Conservation (phyloP, 345 rosid genomes). For the Populus nigra region DNA sequence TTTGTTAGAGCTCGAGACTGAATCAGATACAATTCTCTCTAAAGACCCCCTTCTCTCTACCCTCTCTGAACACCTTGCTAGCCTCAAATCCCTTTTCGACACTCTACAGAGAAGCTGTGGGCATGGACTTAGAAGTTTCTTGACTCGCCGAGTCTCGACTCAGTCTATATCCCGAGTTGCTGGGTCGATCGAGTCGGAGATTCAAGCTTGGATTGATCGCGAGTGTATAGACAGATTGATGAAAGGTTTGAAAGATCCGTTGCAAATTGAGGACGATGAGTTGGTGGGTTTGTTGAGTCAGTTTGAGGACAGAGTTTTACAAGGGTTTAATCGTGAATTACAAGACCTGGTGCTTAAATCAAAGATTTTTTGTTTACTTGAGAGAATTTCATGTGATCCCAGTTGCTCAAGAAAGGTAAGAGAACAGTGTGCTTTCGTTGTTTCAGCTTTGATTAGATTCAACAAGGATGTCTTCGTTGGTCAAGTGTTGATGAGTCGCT, state of each 20-base stretch:
- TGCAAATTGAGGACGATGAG: conserved; percentile 33
- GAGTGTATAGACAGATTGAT: conserved; percentile 50
- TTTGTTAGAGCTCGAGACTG: conserved; percentile 59
- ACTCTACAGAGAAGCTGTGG: conserved; percentile 38
- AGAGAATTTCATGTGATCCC: conserved; percentile 34
- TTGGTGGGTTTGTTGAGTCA: conserved; percentile 37
- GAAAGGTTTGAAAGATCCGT: conserved; percentile 28
- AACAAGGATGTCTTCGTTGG: conserved; percentile 76
- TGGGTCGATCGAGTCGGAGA: conserved; percentile 55
- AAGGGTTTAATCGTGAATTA: conserved; percentile 52
- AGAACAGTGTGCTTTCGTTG: conserved; percentile 43
- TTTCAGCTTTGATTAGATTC: conserved; percentile 50
- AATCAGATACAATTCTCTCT: conserved; percentile 53
- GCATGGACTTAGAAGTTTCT: conserved; percentile 41
- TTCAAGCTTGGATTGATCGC: conserved; percentile 76
- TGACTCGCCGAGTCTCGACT: conserved; percentile 52
- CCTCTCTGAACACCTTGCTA: conserved; percentile 46
- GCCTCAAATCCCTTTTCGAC: conserved; percentile 43
- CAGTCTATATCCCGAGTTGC: conserved; percentile 65
- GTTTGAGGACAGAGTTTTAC: conserved; percentile 43
- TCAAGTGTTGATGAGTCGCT: conserved; percentile 45
- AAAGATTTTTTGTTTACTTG: conserved; percentile 40
- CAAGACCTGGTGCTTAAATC: conserved; percentile 56
- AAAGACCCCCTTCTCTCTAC: conserved; percentile 48
- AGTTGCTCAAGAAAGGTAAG: conserved; percentile 31